These are phyloP conservation scores for Epichloe aotearoae DNA, from an alignment of 2,329 filamentous ascomycete species.

Conservation along the genomic window DNA sequence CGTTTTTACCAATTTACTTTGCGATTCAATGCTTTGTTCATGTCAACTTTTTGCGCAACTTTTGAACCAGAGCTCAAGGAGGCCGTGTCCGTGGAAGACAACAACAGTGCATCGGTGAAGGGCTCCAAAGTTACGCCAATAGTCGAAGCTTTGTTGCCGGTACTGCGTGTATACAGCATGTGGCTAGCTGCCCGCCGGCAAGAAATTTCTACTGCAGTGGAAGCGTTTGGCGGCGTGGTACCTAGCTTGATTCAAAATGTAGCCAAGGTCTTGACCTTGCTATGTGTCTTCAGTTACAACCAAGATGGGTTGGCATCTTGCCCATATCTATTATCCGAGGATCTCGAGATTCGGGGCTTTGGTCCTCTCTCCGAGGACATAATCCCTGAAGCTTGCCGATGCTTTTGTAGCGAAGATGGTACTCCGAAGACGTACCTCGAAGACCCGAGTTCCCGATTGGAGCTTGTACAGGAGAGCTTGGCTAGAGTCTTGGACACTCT, in stretches of 20 bases:
- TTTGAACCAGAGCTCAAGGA: conserved; percentile 52
- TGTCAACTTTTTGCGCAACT: conserved; percentile 57
- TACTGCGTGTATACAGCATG: conserved; percentile 39
- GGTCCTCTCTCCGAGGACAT: conserved; percentile 25
- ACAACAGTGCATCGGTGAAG: conserved; percentile 8
- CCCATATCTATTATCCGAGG: conserved; percentile 39
- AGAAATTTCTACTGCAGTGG: conserved; percentile 32
- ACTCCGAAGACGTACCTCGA: conserved; percentile 27
- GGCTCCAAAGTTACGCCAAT: conserved; percentile 19
- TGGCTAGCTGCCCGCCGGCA: conserved; percentile 36
- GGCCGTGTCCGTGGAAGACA: conserved; percentile 10
- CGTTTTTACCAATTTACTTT: conserved; percentile 53
- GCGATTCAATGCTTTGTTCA: conserved; percentile 65
- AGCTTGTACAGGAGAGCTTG: conserved; percentile 23
- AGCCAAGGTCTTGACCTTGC: conserved; percentile 32
- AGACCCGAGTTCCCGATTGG: conserved; percentile 18
- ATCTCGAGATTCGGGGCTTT: conserved; percentile 32
- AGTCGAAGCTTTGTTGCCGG: conserved; percentile 32
- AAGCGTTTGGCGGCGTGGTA: conserved; percentile 31
- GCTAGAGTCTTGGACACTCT: conserved; percentile 36
- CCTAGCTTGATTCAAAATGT: conserved; percentile 33
- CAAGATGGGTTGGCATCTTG: conserved; percentile 24
- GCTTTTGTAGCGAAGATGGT: conserved; percentile 21
- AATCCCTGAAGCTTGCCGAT: conserved; percentile 26
- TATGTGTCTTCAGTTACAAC: conserved; percentile 31